Evolutionary conservation across 306 rosid genomes (phyloP), one percentile per base, ranked within the genome.

Genomic region (Glycine soja): DNA sequence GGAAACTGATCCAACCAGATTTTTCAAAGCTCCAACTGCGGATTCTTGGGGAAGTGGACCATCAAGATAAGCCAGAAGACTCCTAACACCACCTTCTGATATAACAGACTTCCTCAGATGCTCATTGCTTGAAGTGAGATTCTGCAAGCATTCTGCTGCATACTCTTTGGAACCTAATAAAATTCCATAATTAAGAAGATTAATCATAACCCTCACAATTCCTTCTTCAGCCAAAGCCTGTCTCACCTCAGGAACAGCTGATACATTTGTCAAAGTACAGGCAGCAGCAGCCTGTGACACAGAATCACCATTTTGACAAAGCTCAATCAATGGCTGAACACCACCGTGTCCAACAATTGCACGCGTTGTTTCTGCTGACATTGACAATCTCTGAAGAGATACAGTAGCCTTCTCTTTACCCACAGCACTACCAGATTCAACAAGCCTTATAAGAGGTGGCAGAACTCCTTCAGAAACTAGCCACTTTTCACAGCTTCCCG

Each of bases 271-370:
- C 89, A 95, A 75, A 58, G 98, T 85, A 75, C 96, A 83, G 53
- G 90, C 92, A 46, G 97, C 89, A 1, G 99, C 96, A 67, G 93
- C 89, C 76, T 95, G 99, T 19, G 92, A 82, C 11, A 92, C 91
- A 6, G 98, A 93, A 79, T 93, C 97, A 7, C 98, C 93, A 6
- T 72, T 81, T 76, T 67, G 86, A 54, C 99, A 93, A 32, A 95
- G 80, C 74, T 92, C 97, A 61, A 93, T 81, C 66, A 95, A 69
- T 0, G 99, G 94, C 19, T 86, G 85, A 76, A 89, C 88, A 30
- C 96, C 99, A 0, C 99, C 93, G 1, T 95, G 99, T n/a, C 98
- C 98, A 5, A 93, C 94, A 10, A 93, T 93, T 6, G 91, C 89
- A 0, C 97, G 93, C 0, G 98, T 89, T 2, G 93, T 92, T 43